These are phyloP conservation scores for Rhizopogon rudus DNA, from an alignment of 768 basidiomycete genomes.

Conservation along the genomic window DNA sequence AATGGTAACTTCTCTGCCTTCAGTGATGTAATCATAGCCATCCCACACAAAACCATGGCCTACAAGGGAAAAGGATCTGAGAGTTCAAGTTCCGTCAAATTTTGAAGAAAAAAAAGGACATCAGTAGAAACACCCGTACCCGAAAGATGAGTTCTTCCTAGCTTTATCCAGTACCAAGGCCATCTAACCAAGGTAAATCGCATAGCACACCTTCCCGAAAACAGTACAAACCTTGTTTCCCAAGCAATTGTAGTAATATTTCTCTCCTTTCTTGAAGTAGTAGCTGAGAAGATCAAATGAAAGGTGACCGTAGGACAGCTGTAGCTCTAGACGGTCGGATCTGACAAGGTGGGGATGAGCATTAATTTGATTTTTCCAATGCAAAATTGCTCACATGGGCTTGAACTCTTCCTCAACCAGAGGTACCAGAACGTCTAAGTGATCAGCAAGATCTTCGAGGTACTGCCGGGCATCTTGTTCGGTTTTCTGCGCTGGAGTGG, in stretches of 20 bases:
- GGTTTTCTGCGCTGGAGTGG: neutral
- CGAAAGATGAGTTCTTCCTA: neutral
- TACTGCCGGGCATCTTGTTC: constrained; percentile 2
- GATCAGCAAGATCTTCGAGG: constrained; percentile 6
- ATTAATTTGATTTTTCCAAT: neutral
- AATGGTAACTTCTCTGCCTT: neutral
- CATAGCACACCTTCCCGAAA: neutral
- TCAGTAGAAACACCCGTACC: neutral
- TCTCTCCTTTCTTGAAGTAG: constrained; percentile 9
- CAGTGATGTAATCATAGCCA: constrained; percentile 1
- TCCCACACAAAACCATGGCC: constrained; percentile 5
- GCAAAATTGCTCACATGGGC: constrained; percentile 9
- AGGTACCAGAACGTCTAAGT: constrained; percentile 7
- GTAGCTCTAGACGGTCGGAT: constrained; percentile 11
- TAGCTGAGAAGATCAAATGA: constrained; percentile 13
- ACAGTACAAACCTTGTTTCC: neutral
- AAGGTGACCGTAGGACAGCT: constrained; percentile 11
- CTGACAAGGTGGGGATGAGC: constrained; percentile 1
- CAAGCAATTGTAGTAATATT: neutral
- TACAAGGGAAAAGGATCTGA: neutral
- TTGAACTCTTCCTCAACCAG: constrained; percentile 12
- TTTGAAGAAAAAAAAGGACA: neutral
- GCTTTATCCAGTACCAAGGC: neutral
- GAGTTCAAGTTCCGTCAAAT: neutral
- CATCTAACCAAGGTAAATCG: neutral